A percentile compares a stretch with the other conserved stretches of the same genome.
These are phyloP conservation scores for Syzygium syzygioides DNA, from an alignment of 441 rosid species.

Conservation along the genomic window DNA sequence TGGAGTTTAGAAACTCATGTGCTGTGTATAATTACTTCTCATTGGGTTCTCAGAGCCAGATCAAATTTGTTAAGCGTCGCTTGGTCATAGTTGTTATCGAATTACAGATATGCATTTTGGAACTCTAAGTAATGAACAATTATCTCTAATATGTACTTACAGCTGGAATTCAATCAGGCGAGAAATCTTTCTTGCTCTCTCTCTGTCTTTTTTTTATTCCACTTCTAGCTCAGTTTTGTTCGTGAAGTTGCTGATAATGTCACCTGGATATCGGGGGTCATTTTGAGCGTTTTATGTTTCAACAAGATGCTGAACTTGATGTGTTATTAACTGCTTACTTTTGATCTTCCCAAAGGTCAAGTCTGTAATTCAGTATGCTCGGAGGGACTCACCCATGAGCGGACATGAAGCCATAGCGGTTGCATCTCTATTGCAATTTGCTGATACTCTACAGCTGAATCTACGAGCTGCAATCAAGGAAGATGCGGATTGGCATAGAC, in stretches of 20 bases:
- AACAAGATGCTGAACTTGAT: background rate
- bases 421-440: conserved; percentile 47
- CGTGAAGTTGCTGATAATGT: background rate
- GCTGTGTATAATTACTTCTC: background rate
- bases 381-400: conserved; percentile 37
- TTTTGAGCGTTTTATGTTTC: background rate
- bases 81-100: background rate
- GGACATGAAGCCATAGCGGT: conserved; percentile 65
- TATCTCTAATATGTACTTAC: background rate
- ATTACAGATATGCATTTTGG: background rate
- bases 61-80: background rate
- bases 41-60: background rate
- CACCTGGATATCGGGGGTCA: background rate
- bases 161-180: background rate
- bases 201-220: background rate
- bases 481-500: conserved; percentile 59
- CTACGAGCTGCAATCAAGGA: conserved; percentile 61
- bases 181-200: background rate
- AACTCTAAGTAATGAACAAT: background rate
- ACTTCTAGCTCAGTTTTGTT: background rate
- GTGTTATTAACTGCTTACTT: background rate
- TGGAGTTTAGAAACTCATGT: background rate
- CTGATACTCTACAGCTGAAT: conserved; percentile 54
- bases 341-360: conserved; percentile 39
- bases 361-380: conserved; percentile 46